phyloP scores from a whole-genome alignment of 257 asterid genomes.

The Primulina tabacum region DNA sequence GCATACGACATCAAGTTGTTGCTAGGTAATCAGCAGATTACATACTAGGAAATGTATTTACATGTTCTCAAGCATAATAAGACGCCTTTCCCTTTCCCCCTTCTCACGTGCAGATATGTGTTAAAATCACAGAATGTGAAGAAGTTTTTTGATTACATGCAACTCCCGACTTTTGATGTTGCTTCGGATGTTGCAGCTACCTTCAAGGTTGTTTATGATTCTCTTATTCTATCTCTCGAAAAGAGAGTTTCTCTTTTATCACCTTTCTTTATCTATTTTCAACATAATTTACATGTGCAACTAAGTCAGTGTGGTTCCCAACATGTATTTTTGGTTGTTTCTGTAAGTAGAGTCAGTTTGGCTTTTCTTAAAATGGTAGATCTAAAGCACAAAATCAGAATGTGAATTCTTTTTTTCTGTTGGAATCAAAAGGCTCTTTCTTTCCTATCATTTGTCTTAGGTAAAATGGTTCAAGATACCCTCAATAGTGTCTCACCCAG shows the following conservation, averaged over 20 bases:
- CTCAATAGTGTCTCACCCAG: no score
- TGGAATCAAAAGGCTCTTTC: no score
- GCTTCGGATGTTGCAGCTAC: slow-evolving; percentile 92
- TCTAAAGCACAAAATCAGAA: background rate
- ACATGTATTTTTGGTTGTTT: no score
- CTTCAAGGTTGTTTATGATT: slow-evolving; percentile 49
- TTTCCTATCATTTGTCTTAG: no score
- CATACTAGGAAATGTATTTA: background rate
- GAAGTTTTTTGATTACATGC: slow-evolving; percentile 70
- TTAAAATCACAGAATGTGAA: slow-evolving; percentile 57
- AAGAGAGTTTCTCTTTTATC: no score
- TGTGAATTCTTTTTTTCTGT: background rate
- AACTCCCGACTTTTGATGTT: slow-evolving; percentile 84
- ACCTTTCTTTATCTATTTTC: background rate
- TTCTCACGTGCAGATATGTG: slow-evolving; percentile 46
- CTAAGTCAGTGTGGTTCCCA: background rate
- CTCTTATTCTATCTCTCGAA: background rate
- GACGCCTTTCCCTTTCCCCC: background rate
- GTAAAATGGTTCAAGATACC: no score
- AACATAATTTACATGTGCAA: background rate
- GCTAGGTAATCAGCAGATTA: slow-evolving; percentile 46
- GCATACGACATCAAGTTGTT: slow-evolving; percentile 85
- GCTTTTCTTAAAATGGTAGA: background rate
- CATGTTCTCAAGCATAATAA: background rate
- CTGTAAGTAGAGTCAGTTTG: background rate